Base-by-base conservation (phyloP, 352 stramenopile species). In the Globisporangium parvum region DNA sequence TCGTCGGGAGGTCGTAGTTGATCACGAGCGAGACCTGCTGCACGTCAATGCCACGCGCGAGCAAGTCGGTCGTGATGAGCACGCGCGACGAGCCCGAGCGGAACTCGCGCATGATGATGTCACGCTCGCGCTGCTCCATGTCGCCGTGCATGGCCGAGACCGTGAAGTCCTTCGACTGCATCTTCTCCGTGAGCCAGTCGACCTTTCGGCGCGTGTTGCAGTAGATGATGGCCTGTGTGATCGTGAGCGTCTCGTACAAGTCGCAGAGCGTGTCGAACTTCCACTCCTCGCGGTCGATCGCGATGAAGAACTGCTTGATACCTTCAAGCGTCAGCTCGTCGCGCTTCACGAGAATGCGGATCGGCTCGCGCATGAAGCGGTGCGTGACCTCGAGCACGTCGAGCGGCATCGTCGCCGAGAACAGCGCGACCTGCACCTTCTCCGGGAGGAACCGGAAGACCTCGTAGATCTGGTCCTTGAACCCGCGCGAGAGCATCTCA, bases 251-350 rank as follows among this genome's bases (percentile, higher is more conserved):
- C 71, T 99, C 96, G 85, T 99, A 99, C 59, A 99, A 70, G 90
- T 99, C 97, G 77, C 96, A 99, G 31, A 99, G 85, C 53, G 97
- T 99, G 65, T 99, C 97, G 59, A 99, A 96, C 80, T 99, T 99
- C 96, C 97, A 99, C 72, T 99, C 96, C 74, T 99, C 97, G 55
- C 86, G 82, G 44, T 99, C 97, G 40, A 99, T 96, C 40, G 91
- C 93, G 62, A 99, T 98, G 80, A 99, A 99, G 73, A 99, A 99
- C 79, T 99, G 97, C 91, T 99, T 99, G 76, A 99, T 99, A 96
- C 97, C 97, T 87, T 99, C 97, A 52, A 99, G 86, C 18, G 97
- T 99, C 47, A 99, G 82, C 69, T 99, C 96, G 66, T 99, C 97
- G 68, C 97, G 98, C 96, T 99, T 99, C 59, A 99, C 97, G 57